Conservation (phyloP, 1,284 basidiomycete genomes). For the Naganishia sp. region DNA sequence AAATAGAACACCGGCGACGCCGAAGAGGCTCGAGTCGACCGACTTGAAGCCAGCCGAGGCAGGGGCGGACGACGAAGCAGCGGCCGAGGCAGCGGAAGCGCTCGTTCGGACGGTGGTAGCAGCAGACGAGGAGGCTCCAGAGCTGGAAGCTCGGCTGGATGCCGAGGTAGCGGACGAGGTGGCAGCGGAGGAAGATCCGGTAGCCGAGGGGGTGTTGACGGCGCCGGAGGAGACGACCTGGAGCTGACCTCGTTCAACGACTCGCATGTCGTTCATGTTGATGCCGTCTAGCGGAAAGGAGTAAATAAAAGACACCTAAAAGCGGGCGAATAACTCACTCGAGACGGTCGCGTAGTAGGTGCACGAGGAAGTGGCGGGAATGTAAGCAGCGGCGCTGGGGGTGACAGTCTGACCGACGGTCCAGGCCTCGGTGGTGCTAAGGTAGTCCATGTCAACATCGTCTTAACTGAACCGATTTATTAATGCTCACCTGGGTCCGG, state of each 20-base stretch:
- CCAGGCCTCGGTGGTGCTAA: conserved; percentile 23
- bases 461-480: conserved; percentile 6
- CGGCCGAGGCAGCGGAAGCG: not conserved
- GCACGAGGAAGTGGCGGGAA: conserved; percentile 53
- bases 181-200: conserved; percentile 22
- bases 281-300: conserved; percentile 19
- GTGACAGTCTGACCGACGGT: conserved; percentile 53
- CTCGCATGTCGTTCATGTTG: conserved; percentile 28
- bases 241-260: conserved; percentile 5
- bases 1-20: conserved; percentile 31
- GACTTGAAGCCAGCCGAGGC: conserved; percentile 31
- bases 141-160: conserved; percentile 26
- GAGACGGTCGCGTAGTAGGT: conserved; percentile 49
- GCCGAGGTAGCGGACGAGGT: conserved; percentile 30
- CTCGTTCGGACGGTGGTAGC: conserved; percentile 4
- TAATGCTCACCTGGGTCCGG: conserved; percentile 30
- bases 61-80: conserved; percentile 32
- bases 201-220: conserved; percentile 2
- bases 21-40: conserved; percentile 22
- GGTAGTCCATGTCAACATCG: not conserved
- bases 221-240: conserved; percentile 26
- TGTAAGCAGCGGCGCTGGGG: conserved; percentile 46
- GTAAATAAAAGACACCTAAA: not conserved
- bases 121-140: conserved; percentile 20
- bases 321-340: conserved; percentile 8